Conservation (phyloP, 2,329 filamentous ascomycete species). For the Phaeosphaeriaceae sp. region DNA sequence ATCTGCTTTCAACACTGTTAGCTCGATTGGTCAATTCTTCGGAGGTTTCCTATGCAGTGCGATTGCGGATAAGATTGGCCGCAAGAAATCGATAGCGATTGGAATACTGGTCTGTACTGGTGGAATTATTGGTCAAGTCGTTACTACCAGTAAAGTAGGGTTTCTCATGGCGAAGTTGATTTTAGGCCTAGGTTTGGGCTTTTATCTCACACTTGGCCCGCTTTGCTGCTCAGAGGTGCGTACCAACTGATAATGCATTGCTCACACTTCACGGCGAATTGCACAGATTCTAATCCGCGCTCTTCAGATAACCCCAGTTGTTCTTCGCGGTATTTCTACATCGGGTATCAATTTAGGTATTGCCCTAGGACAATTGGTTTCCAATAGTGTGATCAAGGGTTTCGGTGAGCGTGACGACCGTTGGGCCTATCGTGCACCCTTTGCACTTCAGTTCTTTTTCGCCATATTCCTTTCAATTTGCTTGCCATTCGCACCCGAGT, state of each 20-base stretch:
- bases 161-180: constrained; percentile 21
- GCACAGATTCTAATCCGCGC: background rate
- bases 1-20: constrained; percentile 37
- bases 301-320: constrained; percentile 58
- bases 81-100: constrained; percentile 21
- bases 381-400: constrained; percentile 47
- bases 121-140: constrained; percentile 68
- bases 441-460: constrained; percentile 77
- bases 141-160: constrained; percentile 51
- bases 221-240: constrained; percentile 15
- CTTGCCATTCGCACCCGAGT: constrained; percentile 70
- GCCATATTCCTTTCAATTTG: constrained; percentile 67
- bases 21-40: constrained; percentile 63
- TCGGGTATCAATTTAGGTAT: constrained; percentile 68
- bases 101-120: constrained; percentile 29
- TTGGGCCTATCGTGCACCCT: constrained; percentile 68
- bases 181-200: constrained; percentile 18
- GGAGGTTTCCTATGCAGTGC: constrained; percentile 54
- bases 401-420: constrained; percentile 59
- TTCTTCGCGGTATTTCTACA: constrained; percentile 64
- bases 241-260: background rate
- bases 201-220: constrained; percentile 24
- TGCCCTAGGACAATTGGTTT: constrained; percentile 66
- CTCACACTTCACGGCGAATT: no score
- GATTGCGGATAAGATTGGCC: constrained; percentile 45